These are phyloP conservation scores for Oxyria digyna DNA, from an alignment of 148 eudicot genomes.

Conservation along the genomic window DNA sequence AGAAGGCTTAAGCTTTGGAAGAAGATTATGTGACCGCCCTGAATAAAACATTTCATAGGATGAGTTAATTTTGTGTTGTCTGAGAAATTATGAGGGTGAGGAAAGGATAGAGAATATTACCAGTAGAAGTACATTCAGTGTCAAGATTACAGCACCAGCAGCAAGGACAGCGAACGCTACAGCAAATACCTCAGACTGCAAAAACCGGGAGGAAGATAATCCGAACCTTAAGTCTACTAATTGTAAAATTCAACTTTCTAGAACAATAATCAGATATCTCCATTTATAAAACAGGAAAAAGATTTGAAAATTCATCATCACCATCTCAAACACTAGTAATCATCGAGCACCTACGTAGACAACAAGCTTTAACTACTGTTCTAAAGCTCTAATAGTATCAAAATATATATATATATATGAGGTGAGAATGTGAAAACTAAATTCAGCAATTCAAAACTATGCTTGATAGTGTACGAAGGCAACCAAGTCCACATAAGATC, in stretches of 20 bases:
- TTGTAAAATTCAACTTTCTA: not conserved
- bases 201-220: not conserved
- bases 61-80: not conserved
- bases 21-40: slow-evolving; percentile 99
- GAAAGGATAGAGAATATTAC: slow-evolving; percentile 23
- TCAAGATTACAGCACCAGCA: slow-evolving; percentile 91
- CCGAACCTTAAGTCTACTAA: not conserved
- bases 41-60: slow-evolving; percentile 3
- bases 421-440: not conserved
- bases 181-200: slow-evolving; percentile 95
- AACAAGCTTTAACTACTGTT: not conserved
- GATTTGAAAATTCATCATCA: not conserved
- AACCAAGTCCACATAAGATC: not conserved
- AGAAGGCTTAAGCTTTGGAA: slow-evolving; percentile 94
- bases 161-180: slow-evolving; percentile 98
- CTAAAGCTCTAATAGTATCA: not conserved
- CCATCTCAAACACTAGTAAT: not conserved
- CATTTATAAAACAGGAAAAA: not conserved
- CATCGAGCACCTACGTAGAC: not conserved
- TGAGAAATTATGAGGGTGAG: not conserved
- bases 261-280: not conserved
- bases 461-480: not conserved
- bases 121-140: slow-evolving; percentile 88
- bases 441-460: not conserved
- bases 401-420: not conserved